Conservation (phyloP, 176 grass and related monocot genomes). For the Oryza officinalis region DNA sequence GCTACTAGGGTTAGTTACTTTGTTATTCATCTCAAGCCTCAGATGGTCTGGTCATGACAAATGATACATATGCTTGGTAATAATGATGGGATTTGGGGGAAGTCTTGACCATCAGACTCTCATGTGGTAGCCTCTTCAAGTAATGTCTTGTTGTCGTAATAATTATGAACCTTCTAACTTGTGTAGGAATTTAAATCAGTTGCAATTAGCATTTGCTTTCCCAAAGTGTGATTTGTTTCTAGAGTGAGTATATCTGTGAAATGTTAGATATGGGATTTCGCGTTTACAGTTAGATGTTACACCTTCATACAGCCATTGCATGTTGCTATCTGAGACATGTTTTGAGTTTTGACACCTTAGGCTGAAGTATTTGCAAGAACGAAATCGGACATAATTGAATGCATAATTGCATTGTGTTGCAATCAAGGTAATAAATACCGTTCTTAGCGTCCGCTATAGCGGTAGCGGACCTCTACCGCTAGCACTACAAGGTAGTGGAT, state of each 20-base stretch:
- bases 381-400: not conserved
- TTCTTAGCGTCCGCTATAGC: too few relatives aligned
- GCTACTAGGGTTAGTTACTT: not conserved
- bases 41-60: not conserved
- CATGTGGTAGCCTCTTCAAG: not conserved
- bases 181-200: not conserved
- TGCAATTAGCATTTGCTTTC: not conserved
- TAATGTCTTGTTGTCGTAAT: not conserved
- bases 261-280: not conserved
- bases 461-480: too few relatives aligned
- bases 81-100: not conserved
- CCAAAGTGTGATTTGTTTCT: not conserved
- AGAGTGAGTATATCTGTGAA: not conserved
- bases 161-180: not conserved
- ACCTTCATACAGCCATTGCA: not conserved
- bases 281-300: not conserved
- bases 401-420: not conserved
- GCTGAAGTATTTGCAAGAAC: not conserved
- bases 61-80: not conserved
- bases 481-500: too few relatives aligned
- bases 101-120: not conserved
- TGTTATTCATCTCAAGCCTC: not conserved
- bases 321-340: not conserved
- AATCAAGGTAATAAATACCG: too few relatives aligned
- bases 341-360: not conserved